Evolutionary conservation across 1,139 yeast species (phyloP).

Genomic region (Protomyces pachydermus): DNA sequence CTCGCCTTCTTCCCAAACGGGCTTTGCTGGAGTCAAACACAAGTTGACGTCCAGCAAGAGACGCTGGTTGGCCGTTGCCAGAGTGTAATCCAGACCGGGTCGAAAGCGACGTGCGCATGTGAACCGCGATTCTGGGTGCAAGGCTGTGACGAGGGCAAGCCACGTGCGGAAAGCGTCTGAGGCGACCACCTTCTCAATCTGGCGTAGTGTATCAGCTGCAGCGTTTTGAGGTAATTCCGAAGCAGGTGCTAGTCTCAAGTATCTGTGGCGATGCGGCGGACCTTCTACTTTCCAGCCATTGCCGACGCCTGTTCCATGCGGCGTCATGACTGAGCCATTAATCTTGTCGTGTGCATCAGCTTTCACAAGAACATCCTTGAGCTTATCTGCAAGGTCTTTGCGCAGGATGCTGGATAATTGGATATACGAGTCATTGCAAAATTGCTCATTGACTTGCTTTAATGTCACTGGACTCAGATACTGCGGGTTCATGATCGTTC

Average conservation of each 20-base stretch:
- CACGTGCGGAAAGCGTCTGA: conserved; percentile 65
- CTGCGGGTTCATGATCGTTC: conserved; percentile 44
- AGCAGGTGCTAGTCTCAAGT: conserved; percentile 48
- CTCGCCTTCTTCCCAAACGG: conserved; percentile 50
- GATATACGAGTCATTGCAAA: conserved; percentile 39
- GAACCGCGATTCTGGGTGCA: conserved; percentile 62
- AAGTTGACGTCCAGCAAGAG: conserved; percentile 36
- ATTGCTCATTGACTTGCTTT: conserved; percentile 45
- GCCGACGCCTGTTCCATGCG: conserved; percentile 50
- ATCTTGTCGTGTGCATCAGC: conserved; percentile 39
- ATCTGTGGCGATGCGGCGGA: conserved; percentile 92
- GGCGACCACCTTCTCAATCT: conserved; percentile 32
- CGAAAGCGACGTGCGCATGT: conserved; percentile 77
- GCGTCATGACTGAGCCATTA: conserved; percentile 41
- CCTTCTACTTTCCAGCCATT: conserved; percentile 85
- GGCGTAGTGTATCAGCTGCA: neutral
- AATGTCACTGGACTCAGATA: conserved; percentile 59
- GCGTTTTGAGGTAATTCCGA: neutral
- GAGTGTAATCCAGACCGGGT: conserved; percentile 89
- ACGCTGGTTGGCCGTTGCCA: conserved; percentile 67
- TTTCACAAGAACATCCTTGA: neutral
- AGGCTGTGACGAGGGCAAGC: conserved; percentile 59
- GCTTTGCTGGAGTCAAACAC: conserved; percentile 39
- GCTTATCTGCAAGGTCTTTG: neutral
- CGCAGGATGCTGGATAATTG: conserved; percentile 5